phyloP scores from a whole-genome alignment of 768 basidiomycete species.

The Obba rivulosa region DNA sequence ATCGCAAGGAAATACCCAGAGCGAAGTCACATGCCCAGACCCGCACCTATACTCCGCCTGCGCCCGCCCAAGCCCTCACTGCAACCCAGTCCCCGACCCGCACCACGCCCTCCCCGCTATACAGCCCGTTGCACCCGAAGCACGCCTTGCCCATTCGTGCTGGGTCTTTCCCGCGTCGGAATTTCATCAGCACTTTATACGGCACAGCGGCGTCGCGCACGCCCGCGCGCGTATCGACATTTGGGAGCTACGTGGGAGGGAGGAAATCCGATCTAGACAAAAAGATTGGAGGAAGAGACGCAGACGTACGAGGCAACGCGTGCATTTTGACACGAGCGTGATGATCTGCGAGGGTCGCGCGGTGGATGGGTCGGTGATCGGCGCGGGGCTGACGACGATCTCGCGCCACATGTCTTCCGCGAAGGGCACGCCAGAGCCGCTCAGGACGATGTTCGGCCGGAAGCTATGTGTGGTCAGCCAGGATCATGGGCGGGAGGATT shows the following conservation, averaged over 20 bases:
- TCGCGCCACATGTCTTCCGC: conserved; percentile 68
- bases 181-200: conserved; percentile 70
- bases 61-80: conserved; percentile 20
- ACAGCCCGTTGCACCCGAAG: conserved; percentile 62
- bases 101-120: conserved; percentile 44
- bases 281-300: not conserved
- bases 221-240: conserved; percentile 62
- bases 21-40: too few species aligned
- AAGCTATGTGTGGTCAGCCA: conserved; percentile 41
- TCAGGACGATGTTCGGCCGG: conserved; percentile 70
- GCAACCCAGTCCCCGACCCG: conserved; percentile 56
- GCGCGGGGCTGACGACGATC: conserved; percentile 47
- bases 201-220: conserved; percentile 68
- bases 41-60: conserved; percentile 14
- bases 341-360: conserved; percentile 26
- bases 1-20: too few species aligned
- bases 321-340: conserved; percentile 61
- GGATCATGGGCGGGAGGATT: not conserved
- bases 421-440: conserved; percentile 60
- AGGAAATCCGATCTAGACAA: conserved; percentile 3
- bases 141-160: conserved; percentile 46
- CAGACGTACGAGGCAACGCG: conserved; percentile 62
- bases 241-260: conserved; percentile 52
- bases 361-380: conserved; percentile 6
- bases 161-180: conserved; percentile 56